These are phyloP conservation scores for Candida smagusa DNA, from an alignment of 1,139 yeast genomes.

Conservation along the genomic window DNA sequence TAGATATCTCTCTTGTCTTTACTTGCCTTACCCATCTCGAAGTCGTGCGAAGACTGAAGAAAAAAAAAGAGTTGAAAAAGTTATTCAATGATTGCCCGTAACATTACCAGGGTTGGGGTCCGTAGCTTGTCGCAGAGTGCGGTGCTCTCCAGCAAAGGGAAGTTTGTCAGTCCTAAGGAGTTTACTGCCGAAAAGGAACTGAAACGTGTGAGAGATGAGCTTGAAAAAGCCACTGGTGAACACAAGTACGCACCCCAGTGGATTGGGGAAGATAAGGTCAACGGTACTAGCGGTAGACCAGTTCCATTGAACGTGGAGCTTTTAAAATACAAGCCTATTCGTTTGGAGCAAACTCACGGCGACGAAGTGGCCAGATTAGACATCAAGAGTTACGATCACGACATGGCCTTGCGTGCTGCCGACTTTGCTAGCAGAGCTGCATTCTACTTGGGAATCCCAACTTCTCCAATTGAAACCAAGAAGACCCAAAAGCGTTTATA, in stretches of 20 bases:
- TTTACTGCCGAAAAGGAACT: conserved; percentile 21
- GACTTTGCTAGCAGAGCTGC: conserved; percentile 92
- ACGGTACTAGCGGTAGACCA: conserved; percentile 43
- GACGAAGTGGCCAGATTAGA: conserved; percentile 69
- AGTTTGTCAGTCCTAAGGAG: conserved; percentile 32
- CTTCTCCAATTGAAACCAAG: conserved; percentile 49
- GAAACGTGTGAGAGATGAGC: no score
- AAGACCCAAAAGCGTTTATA: conserved; percentile 73
- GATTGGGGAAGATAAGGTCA: conserved; percentile 29
- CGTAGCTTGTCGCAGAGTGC: conserved; percentile 4
- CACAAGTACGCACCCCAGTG: conserved; percentile 42
- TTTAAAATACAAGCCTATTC: conserved; percentile 77
- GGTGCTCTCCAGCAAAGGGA: conserved; percentile 5
- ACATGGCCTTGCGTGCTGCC: conserved; percentile 68
- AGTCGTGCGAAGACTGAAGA: not conserved
- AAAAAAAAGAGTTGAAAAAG: conserved; percentile 3
- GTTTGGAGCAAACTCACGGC: conserved; percentile 65
- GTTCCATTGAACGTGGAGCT: conserved; percentile 82
- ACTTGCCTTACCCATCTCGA: conserved; percentile 84
- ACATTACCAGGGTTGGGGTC: conserved; percentile 1
- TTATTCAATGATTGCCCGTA: conserved; percentile 6
- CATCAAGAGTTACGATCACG: conserved; percentile 69
- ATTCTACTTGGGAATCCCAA: conserved; percentile 82
- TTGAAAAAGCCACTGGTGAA: conserved; percentile 10
- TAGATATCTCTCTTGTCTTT: conserved; percentile 93